Percentiles rank a stretch among this genome's conserved stretches.
Conservation (phyloP, 352 stramenopile species). For the Phytophthora sp. region DNA sequence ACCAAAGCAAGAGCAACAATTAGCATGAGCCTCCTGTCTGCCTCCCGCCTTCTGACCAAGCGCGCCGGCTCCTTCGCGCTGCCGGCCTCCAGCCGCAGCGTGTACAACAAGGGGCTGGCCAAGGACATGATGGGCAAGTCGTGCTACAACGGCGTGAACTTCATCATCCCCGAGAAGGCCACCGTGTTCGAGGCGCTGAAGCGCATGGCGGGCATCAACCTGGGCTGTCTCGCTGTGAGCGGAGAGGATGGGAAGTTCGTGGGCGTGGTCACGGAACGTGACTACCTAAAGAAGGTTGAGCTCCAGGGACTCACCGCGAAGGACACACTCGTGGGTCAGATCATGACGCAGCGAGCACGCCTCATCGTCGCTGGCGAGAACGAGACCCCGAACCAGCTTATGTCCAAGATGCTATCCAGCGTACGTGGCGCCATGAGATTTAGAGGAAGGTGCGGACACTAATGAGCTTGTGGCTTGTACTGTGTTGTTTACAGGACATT, state of each 20-base stretch:
- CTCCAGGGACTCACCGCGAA: conserved; percentile 91
- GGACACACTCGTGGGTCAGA: conserved; percentile 90
- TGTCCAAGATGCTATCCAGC: conserved; percentile 96
- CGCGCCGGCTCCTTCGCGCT: conserved; percentile 16
- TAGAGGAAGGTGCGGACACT: background rate
- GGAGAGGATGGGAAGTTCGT: conserved; percentile 90
- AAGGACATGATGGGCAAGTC: conserved; percentile 93
- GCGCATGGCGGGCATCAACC: conserved; percentile 94
- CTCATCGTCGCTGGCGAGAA: conserved; percentile 87
- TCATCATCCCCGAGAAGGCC: conserved; percentile 92
- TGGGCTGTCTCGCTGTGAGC: conserved; percentile 92
- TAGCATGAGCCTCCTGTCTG: conserved; percentile 28
- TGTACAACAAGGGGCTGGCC: conserved; percentile 86
- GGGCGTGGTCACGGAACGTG: conserved; percentile 93
- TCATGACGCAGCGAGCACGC: conserved; percentile 93
- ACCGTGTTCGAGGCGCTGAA: conserved; percentile 95
- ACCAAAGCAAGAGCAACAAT: background rate
- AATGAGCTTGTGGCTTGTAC: background rate
- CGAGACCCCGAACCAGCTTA: conserved; percentile 91
- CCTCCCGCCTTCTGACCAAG: conserved; percentile 27
- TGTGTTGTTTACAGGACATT: conserved; percentile 72
- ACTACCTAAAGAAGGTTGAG: conserved; percentile 97
- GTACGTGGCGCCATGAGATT: conserved; percentile 52
- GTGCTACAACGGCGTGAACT: conserved; percentile 96
- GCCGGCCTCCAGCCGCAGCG: conserved; percentile 33